phyloP scores from a whole-genome alignment of 2,329 filamentous ascomycete genomes.

The Hortaea werneckii region DNA sequence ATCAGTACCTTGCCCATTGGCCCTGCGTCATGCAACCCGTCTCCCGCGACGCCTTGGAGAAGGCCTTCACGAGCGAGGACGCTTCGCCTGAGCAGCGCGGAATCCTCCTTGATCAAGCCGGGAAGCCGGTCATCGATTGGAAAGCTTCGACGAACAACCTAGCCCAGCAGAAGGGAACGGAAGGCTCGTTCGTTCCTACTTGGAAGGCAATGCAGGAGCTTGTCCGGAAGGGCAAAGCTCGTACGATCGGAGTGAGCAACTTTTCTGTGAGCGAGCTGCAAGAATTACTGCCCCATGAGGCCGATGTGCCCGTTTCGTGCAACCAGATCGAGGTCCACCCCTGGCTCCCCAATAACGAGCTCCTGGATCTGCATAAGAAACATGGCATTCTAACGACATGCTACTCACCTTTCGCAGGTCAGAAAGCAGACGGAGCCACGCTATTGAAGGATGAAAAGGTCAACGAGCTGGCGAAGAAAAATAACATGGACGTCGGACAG shows the following conservation, averaged over 20 bases:
- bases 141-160: slow-evolving; percentile 11
- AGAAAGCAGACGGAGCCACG: slow-evolving; percentile 16
- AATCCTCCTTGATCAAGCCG: slow-evolving; percentile 4
- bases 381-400: slow-evolving; percentile 19
- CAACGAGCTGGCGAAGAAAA: slow-evolving; percentile 54
- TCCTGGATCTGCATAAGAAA: slow-evolving; percentile 14
- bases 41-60: slow-evolving; percentile 10
- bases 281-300: slow-evolving; percentile 16
- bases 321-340: slow-evolving; percentile 25
- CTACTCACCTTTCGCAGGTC: slow-evolving; percentile 21
- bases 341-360: slow-evolving; percentile 17
- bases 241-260: slow-evolving; percentile 23
- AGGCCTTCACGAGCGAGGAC: slow-evolving; percentile 6
- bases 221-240: slow-evolving; percentile 17
- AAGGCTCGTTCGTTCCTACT: slow-evolving; percentile 18
- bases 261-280: slow-evolving; percentile 20
- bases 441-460: slow-evolving; percentile 48
- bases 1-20: slow-evolving; percentile 36
- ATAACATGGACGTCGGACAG: slow-evolving; percentile 47
- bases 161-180: slow-evolving; percentile 8
- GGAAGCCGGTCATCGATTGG: slow-evolving; percentile 13
- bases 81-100: slow-evolving; percentile 7
- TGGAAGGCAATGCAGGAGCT: slow-evolving; percentile 21
- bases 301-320: slow-evolving; percentile 13
- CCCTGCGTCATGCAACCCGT: slow-evolving; percentile 16